These are phyloP conservation scores for Rhizopus sp. DNA, from an alignment of 371 early-diverging fungal species.

Conservation along the genomic window DNA sequence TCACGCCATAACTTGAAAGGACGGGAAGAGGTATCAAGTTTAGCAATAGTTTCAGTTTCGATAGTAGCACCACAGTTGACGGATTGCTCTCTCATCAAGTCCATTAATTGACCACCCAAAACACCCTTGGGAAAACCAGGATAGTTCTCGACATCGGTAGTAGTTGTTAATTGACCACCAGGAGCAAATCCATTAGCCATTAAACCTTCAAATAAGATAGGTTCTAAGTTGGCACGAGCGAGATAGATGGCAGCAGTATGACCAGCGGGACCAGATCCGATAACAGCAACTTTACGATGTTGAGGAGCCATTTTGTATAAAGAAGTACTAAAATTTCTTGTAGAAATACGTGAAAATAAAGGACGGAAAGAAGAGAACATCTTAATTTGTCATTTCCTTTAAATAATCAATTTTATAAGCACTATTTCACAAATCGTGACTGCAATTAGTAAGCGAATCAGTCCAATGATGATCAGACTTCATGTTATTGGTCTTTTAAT, in stretches of 20 bases:
- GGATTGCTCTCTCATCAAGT: slow-evolving; percentile 52
- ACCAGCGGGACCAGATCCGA: slow-evolving; percentile 95
- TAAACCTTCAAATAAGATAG: slow-evolving; percentile 97
- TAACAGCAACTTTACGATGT: slow-evolving; percentile 57
- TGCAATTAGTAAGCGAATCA: slow-evolving; percentile 1
- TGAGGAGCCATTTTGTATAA: slow-evolving; percentile 39
- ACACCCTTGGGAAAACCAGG: slow-evolving; percentile 87
- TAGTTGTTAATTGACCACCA: slow-evolving; percentile 92
- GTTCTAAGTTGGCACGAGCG: slow-evolving; percentile 90
- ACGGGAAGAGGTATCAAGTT: slow-evolving; percentile 76
- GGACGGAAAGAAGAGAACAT: slow-evolving; percentile 26
- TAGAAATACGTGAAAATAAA: slow-evolving; percentile 19
- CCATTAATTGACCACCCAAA: slow-evolving; percentile 81
- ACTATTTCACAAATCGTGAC: slow-evolving; percentile 7
- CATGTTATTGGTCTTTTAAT: neutral
- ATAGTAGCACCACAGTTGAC: slow-evolving; percentile 56
- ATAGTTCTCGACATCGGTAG: slow-evolving; percentile 92
- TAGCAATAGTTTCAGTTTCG: slow-evolving; percentile 88
- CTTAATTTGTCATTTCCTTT: slow-evolving; percentile 10
- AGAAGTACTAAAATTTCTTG: slow-evolving; percentile 26
- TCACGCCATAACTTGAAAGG: slow-evolving; percentile 95
- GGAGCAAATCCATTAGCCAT: slow-evolving; percentile 89
- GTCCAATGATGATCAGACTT: neutral
- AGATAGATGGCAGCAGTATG: slow-evolving; percentile 97
- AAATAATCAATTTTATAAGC: slow-evolving; percentile 7